These are phyloP conservation scores for Salix exigua DNA, from an alignment of 345 rosid species.

Conservation along the genomic window DNA sequence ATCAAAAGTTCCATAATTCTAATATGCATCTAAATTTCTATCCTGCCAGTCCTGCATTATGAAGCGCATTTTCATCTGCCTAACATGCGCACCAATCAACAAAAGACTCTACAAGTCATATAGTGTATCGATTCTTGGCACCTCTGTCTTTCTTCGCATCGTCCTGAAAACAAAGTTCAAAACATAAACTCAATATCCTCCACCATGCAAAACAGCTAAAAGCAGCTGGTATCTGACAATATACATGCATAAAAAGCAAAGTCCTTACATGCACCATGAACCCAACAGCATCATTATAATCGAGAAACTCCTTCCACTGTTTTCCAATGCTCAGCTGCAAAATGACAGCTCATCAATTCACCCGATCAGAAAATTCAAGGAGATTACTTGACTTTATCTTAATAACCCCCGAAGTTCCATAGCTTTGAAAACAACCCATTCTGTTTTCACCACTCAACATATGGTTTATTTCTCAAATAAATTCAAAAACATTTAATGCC, in stretches of 20 bases:
- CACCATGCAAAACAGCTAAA: not conserved
- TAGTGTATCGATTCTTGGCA: constrained; percentile 62
- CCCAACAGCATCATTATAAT: constrained; percentile 62
- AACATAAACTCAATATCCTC: not conserved
- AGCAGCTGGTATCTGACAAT: not conserved
- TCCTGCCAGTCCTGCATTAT: not conserved
- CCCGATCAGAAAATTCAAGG: not conserved
- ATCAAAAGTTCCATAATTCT: not conserved
- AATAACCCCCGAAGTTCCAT: too few species aligned
- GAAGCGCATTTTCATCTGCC: not conserved
- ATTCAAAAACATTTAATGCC: too few species aligned
- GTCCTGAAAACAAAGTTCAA: constrained; percentile 40
- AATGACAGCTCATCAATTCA: not conserved
- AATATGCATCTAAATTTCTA: not conserved
- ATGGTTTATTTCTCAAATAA: too few species aligned
- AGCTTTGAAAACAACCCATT: too few species aligned
- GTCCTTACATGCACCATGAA: constrained; percentile 74
- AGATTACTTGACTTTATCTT: not conserved
- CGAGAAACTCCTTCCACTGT: constrained; percentile 86
- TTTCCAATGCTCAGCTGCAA: constrained; percentile 79
- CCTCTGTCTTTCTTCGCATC: constrained; percentile 62
- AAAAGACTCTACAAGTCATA: constrained; percentile 32
- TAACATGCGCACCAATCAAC: not conserved
- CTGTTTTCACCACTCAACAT: too few species aligned
- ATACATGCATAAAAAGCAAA: not conserved